Evolutionary conservation across 345 rosid genomes (phyloP).

Genomic region (Anastatica hierochuntica): DNA sequence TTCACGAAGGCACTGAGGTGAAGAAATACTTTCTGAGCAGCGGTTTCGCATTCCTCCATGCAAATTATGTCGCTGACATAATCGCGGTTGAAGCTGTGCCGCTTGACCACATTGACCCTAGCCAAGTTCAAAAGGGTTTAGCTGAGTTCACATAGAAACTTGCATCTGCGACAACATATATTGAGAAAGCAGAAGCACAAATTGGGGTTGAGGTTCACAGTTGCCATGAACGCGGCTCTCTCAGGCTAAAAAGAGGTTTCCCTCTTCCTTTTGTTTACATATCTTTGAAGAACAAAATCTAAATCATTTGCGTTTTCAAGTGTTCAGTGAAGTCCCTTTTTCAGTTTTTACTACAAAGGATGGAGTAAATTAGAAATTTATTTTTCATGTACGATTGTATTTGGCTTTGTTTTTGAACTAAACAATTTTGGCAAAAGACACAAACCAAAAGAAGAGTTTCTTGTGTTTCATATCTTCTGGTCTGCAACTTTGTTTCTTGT

Average conservation of each 20-base stretch:
- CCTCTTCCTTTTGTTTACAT: not conserved
- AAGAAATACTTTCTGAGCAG: conserved; percentile 81
- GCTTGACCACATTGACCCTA: conserved; percentile 51
- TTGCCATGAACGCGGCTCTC: conserved; percentile 55
- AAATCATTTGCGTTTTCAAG: conserved; percentile 17
- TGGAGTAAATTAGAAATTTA: conserved; percentile 20
- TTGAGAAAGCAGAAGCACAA: conserved; percentile 89
- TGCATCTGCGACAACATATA: conserved; percentile 60
- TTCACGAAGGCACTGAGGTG: conserved; percentile 67
- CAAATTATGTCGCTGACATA: conserved; percentile 70
- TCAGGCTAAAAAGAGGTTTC: conserved; percentile 33
- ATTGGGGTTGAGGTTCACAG: conserved; percentile 74
- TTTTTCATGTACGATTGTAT: conserved; percentile 6
- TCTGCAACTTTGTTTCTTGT: not conserved
- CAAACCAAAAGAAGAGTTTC: not conserved
- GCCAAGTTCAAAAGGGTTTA: conserved; percentile 77
- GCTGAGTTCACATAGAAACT: conserved; percentile 69
- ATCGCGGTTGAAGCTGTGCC: conserved; percentile 75
- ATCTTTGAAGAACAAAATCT: not conserved
- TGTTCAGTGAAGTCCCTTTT: conserved; percentile 22
- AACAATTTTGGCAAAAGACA: conserved; percentile 10
- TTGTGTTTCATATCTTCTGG: conserved; percentile 6
- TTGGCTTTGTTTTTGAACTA: conserved; percentile 21
- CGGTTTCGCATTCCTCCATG: conserved; percentile 76
- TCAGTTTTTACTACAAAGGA: conserved; percentile 8